Base-by-base conservation (phyloP, 495 filamentous ascomycete species). In the Xylona heveae region DNA sequence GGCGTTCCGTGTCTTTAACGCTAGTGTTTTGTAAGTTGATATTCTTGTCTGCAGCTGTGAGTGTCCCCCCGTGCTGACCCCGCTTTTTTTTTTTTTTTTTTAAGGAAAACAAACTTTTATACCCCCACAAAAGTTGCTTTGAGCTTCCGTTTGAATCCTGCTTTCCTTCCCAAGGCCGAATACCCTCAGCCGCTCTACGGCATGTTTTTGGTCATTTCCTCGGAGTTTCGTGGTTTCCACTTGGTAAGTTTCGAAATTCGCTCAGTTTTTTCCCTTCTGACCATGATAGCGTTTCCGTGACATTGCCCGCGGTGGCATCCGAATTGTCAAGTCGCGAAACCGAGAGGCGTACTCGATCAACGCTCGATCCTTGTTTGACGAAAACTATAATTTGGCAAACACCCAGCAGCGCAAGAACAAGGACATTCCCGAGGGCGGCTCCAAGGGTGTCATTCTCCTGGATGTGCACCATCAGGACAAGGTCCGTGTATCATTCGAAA, bases 381-480 rank as follows among this genome's bases (percentile, higher is more conserved):
- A 97, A 55, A 97, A 97, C 54, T 97, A 97, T 54, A 85, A 84
- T 37, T 69, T 97, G 38, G 88, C 88, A 38, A 95, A 88, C 52
- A 97, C 88, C 0, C 88, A 97, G 53, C 90, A 95, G 59, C 79
- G 90, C 45, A 97, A 97, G 68, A 97, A 97, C 62, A 97, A 97
- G 59, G 88, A 97, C 45, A 97, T 97, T 25, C 88, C 88, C n/a
- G 88, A 97, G 61, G 88, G 88, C 33, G 88, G 88, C 35, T 88
- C 85, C 33, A 97, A 97, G 60, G 88, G 88, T 53, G 88, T 97
- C 30, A 85, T 97, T 34, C 71, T 97, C 19, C 68, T 97, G 19
- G 85, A 95, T 54, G 71, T 80, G 21, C 67, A 79, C 41, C 82
- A 94, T 51, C 88, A 97, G 51, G 81, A 94, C 55, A 90, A 84